phyloP scores from a whole-genome alignment of 2,329 filamentous ascomycete genomes.

The Pseudocercospora musae region DNA sequence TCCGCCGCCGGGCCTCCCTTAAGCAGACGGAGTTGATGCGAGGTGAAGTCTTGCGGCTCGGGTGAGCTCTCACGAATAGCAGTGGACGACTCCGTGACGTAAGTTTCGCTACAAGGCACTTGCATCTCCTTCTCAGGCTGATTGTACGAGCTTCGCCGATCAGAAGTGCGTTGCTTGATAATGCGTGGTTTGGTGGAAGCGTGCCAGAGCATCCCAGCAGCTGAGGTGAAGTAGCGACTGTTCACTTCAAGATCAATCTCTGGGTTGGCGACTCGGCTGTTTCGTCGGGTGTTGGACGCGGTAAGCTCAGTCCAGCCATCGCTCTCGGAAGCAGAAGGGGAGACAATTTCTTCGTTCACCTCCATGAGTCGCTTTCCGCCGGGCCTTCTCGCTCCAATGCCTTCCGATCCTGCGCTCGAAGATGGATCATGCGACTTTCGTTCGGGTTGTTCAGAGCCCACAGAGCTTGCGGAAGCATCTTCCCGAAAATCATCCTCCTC shows the following conservation, averaged over 20 bases:
- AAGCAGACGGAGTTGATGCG: slow-evolving; percentile 17
- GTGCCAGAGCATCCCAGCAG: slow-evolving; percentile 15
- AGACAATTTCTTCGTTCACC: slow-evolving; percentile 25
- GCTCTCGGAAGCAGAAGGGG: slow-evolving; percentile 26
- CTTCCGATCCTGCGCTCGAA: not conserved
- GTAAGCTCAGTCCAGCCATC: slow-evolving; percentile 19
- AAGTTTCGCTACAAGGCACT: slow-evolving; percentile 23
- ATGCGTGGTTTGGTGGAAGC: slow-evolving; percentile 7
- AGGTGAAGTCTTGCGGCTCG: slow-evolving; percentile 15
- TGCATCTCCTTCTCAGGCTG: slow-evolving; percentile 16
- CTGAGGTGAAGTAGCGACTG: slow-evolving; percentile 26
- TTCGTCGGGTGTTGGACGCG: slow-evolving; percentile 29
- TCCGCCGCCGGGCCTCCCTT: slow-evolving; percentile 10
- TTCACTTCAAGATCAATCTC: slow-evolving; percentile 19
- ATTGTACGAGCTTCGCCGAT: slow-evolving; percentile 15
- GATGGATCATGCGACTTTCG: not conserved
- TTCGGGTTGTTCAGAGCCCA: not conserved
- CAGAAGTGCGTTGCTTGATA: slow-evolving; percentile 17
- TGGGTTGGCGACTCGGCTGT: slow-evolving; percentile 27
- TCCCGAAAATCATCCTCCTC: slow-evolving; percentile 10
- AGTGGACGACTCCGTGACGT: slow-evolving; percentile 26
- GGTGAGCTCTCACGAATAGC: slow-evolving; percentile 7
- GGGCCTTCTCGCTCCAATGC: slow-evolving; percentile 3
- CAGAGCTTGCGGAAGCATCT: not conserved
- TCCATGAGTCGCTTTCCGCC: slow-evolving; percentile 21